phyloP scores from a whole-genome alignment of 176 grass and related monocot species.

The Juncus effusus region DNA sequence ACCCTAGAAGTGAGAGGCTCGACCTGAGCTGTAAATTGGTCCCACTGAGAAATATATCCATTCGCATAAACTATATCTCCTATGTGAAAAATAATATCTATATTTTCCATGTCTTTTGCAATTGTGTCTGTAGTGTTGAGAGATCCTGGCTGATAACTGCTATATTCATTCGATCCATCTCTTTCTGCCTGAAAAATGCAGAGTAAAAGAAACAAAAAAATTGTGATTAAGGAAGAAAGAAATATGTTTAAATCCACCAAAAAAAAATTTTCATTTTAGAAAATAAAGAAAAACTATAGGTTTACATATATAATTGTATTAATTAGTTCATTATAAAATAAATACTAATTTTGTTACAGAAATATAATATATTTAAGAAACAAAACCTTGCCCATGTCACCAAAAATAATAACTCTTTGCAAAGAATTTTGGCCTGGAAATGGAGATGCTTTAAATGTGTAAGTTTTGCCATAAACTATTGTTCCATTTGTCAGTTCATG shows the following conservation, averaged over 20 bases:
- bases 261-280: background rate
- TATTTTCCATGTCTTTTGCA: slow-evolving; percentile 74
- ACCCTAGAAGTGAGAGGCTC: slow-evolving; percentile 73
- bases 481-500: slow-evolving; percentile 40
- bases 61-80: slow-evolving; percentile 85
- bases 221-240: too few relatives aligned
- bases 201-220: background rate
- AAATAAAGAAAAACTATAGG: background rate
- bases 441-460: slow-evolving; percentile 68
- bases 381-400: slow-evolving; percentile 93
- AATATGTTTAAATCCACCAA: slow-evolving; percentile 1
- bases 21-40: slow-evolving; percentile 90
- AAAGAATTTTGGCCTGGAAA: slow-evolving; percentile 74
- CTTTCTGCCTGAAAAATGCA: slow-evolving; percentile 49
- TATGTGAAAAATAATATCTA: slow-evolving; percentile 80
- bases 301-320: background rate
- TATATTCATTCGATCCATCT: slow-evolving; percentile 81
- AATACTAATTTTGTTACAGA: background rate
- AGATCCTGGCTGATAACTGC: slow-evolving; percentile 72
- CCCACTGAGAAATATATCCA: slow-evolving; percentile 92
- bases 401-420: slow-evolving; percentile 76
- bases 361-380: slow-evolving; percentile 5
- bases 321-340: background rate
- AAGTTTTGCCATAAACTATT: slow-evolving; percentile 57
- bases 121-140: slow-evolving; percentile 77